Base-by-base conservation (phyloP, 2,329 filamentous ascomycete species). In the Nectriaceae sp. region DNA sequence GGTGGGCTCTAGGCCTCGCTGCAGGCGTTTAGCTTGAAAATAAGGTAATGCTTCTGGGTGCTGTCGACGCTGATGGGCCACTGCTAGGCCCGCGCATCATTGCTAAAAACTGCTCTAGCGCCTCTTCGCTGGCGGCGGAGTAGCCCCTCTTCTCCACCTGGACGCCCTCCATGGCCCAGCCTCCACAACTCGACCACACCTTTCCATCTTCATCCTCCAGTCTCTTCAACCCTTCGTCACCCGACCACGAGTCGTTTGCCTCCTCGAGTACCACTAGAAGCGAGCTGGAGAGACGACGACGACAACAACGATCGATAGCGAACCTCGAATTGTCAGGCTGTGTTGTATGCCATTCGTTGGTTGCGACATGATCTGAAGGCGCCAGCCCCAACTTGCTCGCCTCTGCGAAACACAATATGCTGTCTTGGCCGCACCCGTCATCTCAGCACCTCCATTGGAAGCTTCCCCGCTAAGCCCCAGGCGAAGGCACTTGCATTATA, bases 361-460 rank as follows among this genome's bases (percentile, higher is more conserved):
- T 47, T 49, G 48, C 53, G 49, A 36, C 45, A 44, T 49, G 41
- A 31, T 51, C 39, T 49, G 33, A 46, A 39, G 42, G 46, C 41
- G 21, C 48, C 22, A 46, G 26, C 21, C 36, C 29, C 33, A 36
- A 6, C 8, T 36, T 19, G 26, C 26, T 31, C 8, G 26, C 26
- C 26, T 15, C 26, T 8, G 33, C 33, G 42, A 21, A 22, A 52
- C 44, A 41, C 40, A 50, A 53, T 54, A 60, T 60, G 53, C 53
- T 52, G 37, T 47, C 33, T 50, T 48, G 46, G 42, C 37, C 47
- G n/a, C n/a, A 36, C 44, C 38, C 52, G 50, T 42, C 46, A 36
- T 40, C 40, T 18, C 40, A 46, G 35, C 46, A 40, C 39, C 47
- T 46, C 44, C 16, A 33, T 26, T 36, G 40, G 31, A 46, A 44